These are phyloP conservation scores for Populus simonii DNA, from an alignment of 345 rosid species.

Conservation along the genomic window DNA sequence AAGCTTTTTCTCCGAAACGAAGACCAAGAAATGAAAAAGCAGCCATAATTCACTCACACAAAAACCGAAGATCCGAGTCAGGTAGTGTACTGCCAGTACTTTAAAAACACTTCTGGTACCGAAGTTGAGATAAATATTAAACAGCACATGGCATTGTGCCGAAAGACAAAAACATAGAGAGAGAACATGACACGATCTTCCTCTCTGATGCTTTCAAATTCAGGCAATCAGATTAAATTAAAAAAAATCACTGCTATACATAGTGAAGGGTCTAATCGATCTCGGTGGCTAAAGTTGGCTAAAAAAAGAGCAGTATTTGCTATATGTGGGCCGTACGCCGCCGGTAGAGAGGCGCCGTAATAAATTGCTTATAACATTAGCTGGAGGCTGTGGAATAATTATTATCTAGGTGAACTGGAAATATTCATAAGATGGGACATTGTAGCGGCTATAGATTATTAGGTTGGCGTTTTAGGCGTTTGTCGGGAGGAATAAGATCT, in stretches of 20 bases:
- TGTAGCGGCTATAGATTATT: not conserved
- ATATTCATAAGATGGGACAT: not conserved
- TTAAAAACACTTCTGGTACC: not conserved
- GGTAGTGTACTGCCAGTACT: not conserved
- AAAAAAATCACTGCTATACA: not conserved
- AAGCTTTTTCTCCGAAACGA: slow-evolving; percentile 13
- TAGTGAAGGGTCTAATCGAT: not conserved
- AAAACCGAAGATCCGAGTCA: not conserved
- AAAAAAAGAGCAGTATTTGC: too few species aligned
- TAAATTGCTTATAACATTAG: not conserved
- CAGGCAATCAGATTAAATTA: not conserved
- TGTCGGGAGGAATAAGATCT: not conserved
- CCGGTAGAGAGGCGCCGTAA: not conserved
- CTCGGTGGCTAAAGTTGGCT: not conserved
- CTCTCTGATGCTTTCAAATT: not conserved
- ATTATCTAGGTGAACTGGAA: not conserved
- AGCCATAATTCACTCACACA: slow-evolving; percentile 19
- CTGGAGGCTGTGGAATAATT: not conserved
- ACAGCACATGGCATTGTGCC: too few species aligned
- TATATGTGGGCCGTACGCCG: not conserved
- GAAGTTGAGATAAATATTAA: not conserved
- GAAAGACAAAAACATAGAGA: too few species aligned
- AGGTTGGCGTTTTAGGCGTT: not conserved
- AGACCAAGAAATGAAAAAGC: slow-evolving; percentile 15
- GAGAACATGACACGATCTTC: not conserved